These are phyloP conservation scores for Nymphaea thermarum DNA, from an alignment of 164 flowering plant species.

Conservation along the genomic window DNA sequence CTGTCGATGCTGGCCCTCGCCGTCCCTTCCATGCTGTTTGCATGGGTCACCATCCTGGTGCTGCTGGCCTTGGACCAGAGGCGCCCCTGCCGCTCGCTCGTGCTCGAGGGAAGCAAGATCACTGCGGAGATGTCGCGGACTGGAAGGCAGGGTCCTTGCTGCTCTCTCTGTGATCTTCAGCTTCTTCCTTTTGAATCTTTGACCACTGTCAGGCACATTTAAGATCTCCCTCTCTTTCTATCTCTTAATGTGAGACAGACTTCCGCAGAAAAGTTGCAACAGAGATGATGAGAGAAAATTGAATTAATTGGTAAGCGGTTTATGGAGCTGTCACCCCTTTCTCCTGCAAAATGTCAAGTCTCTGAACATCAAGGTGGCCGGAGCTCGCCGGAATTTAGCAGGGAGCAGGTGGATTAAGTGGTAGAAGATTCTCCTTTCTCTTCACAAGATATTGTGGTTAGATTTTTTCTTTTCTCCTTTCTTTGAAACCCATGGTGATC, in stretches of 20 bases:
- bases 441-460: too few species aligned
- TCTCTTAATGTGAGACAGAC: background rate
- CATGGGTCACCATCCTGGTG: constrained; percentile 72
- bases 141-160: constrained; percentile 27
- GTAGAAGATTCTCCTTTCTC: too few species aligned
- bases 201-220: constrained; percentile 1
- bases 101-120: constrained; percentile 43
- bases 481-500: too few species aligned
- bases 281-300: too few species aligned
- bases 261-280: too few species aligned
- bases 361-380: too few species aligned
- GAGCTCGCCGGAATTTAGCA: too few species aligned
- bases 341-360: too few species aligned
- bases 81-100: constrained; percentile 37
- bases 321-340: too few species aligned
- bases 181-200: constrained; percentile 21
- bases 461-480: too few species aligned
- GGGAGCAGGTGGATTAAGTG: too few species aligned
- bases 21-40: constrained; percentile 48
- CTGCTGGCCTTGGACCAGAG: constrained; percentile 58
- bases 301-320: too few species aligned
- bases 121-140: constrained; percentile 41
- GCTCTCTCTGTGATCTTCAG: constrained; percentile 30
- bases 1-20: constrained; percentile 23
- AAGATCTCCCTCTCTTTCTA: background rate